A percentile compares a stretch with the other conserved stretches of the same genome.
These are phyloP conservation scores for Stygiomarasmius scandens DNA, from an alignment of 1,284 basidiomycete genomes.

Conservation along the genomic window DNA sequence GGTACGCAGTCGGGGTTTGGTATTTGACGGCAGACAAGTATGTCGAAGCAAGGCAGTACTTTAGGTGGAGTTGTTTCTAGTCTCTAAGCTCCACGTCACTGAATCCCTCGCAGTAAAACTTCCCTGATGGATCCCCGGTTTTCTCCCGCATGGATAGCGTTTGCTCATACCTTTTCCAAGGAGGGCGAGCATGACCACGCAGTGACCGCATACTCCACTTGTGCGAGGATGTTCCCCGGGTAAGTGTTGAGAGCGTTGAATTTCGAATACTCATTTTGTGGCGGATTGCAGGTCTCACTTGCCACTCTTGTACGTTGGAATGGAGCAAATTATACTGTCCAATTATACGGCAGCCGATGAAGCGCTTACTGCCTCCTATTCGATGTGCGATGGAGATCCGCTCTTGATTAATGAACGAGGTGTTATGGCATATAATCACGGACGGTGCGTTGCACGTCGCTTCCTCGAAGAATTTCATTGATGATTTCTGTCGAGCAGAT, in stretches of 20 bases:
- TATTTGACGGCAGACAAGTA: slow-evolving; percentile 88
- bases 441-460: slow-evolving; percentile 53
- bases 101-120: slow-evolving; percentile 71
- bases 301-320: slow-evolving; percentile 94
- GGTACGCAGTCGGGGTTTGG: slow-evolving; percentile 99
- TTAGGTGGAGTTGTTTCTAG: slow-evolving; percentile 61
- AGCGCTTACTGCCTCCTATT: slow-evolving; percentile 79
- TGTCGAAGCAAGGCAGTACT: slow-evolving; percentile 88
- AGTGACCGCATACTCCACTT: slow-evolving; percentile 96
- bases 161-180: slow-evolving; percentile 95
- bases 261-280: slow-evolving; percentile 13
- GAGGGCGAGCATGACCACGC: slow-evolving; percentile 99
- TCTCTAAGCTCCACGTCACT: background rate
- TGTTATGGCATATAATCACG: slow-evolving; percentile 88
- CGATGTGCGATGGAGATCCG: slow-evolving; percentile 86
- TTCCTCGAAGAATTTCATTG: background rate
- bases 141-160: slow-evolving; percentile 95
- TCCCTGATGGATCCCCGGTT: slow-evolving; percentile 97
- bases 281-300: slow-evolving; percentile 75
- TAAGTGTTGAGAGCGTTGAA: slow-evolving; percentile 38
- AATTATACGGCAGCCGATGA: slow-evolving; percentile 86
- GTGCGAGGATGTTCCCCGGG: slow-evolving; percentile 93
- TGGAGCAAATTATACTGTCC: slow-evolving; percentile 94
- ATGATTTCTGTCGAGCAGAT: slow-evolving; percentile 44
- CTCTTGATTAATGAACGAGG: slow-evolving; percentile 91